phyloP scores from a whole-genome alignment of 2,329 filamentous ascomycete species.

The Lachnellula suecica region DNA sequence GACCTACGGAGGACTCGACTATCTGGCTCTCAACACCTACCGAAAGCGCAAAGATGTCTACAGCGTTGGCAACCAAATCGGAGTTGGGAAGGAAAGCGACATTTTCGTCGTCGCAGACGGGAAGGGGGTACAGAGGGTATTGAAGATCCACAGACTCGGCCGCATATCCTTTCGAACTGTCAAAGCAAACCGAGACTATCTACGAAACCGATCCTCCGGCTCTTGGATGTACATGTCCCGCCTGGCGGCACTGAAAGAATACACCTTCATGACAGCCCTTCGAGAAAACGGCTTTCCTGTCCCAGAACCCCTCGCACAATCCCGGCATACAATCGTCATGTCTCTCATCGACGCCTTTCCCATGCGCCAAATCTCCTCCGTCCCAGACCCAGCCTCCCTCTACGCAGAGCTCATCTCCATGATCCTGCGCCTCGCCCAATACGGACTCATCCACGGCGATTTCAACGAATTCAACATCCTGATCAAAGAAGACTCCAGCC shows the following conservation, averaged over 20 bases:
- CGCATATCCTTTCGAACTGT: constrained; percentile 96
- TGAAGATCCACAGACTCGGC: constrained; percentile 95
- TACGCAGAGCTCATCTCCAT: constrained; percentile 90
- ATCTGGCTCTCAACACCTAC: constrained; percentile 91
- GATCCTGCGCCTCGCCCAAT: constrained; percentile 78
- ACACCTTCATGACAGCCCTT: constrained; percentile 88
- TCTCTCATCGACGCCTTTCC: constrained; percentile 89
- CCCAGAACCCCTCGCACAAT: constrained; percentile 83
- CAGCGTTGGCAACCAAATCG: constrained; percentile 90
- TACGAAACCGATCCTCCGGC: constrained; percentile 74
- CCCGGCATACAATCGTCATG: constrained; percentile 96
- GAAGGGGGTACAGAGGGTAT: constrained; percentile 71
- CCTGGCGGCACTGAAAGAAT: constrained; percentile 91
- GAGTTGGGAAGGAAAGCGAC: constrained; percentile 96
- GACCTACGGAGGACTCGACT: constrained; percentile 95
- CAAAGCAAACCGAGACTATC: constrained; percentile 93
- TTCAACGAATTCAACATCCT: constrained; percentile 99
- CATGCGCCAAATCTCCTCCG: constrained; percentile 79
- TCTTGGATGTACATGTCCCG: constrained; percentile 99
- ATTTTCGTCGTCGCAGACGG: constrained; percentile 91
- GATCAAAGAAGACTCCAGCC: constrained; percentile 68
- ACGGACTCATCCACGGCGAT: constrained; percentile 94
- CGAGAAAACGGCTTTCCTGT: constrained; percentile 84
- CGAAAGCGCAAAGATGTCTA: constrained; percentile 79
- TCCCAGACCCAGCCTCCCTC: constrained; percentile 80